A percentile compares a stretch with the other conserved stretches of the same genome.
phyloP scores from a whole-genome alignment of 176 grass and related monocot species.

The Chrysopogon serrulatus region DNA sequence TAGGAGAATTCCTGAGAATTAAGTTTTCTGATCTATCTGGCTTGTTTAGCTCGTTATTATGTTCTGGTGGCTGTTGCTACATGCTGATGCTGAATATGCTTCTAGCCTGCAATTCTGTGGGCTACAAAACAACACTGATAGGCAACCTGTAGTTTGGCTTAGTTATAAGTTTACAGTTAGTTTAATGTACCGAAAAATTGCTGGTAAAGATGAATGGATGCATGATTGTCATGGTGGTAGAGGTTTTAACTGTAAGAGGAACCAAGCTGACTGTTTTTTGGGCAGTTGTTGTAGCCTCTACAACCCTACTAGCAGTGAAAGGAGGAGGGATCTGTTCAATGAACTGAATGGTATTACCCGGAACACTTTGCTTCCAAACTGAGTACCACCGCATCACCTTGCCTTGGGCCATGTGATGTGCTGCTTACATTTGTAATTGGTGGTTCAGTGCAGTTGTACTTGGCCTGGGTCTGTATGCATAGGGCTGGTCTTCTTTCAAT shows the following conservation, averaged over 20 bases:
- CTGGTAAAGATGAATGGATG: background rate
- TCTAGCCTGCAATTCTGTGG: background rate
- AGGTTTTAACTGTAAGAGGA: background rate
- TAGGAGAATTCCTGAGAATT: background rate
- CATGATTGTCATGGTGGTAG: background rate
- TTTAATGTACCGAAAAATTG: background rate
- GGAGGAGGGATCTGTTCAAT: background rate
- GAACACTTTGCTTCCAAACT: background rate
- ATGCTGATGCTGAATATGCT: conserved; percentile 1
- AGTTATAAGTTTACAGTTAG: background rate
- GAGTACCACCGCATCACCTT: background rate
- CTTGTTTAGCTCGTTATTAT: background rate
- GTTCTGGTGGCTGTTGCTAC: background rate
- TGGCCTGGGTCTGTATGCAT: background rate
- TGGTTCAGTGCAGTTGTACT: background rate
- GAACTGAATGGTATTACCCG: too few relatives aligned
- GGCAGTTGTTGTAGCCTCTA: background rate
- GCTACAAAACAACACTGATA: background rate
- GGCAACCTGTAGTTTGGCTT: background rate
- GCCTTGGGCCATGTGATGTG: background rate
- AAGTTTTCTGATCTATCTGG: background rate
- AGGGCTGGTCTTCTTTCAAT: background rate
- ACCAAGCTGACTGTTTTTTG: background rate
- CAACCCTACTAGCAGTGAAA: background rate
- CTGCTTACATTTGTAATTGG: background rate